Conservation (phyloP, 78 protist genomes). For the Diacronema lutheri region DNA sequence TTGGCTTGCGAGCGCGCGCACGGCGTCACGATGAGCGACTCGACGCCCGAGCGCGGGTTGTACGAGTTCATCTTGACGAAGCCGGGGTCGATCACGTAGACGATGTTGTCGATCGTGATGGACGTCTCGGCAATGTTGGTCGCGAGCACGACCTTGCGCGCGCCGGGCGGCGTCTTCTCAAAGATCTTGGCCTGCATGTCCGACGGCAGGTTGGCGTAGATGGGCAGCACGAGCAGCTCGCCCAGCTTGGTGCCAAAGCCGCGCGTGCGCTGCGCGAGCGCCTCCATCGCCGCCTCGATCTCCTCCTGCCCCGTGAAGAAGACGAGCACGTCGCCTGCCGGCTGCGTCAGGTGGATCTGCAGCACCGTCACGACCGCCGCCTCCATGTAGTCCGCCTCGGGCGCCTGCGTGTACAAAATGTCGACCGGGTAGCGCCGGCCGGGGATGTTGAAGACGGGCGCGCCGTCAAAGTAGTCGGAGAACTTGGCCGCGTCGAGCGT, state of each 20-base stretch:
- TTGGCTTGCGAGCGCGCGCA: slow-evolving; percentile 82
- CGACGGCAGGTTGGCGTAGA: slow-evolving; percentile 94
- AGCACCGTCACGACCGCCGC: slow-evolving; percentile 89
- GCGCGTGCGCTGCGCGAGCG: slow-evolving; percentile 63
- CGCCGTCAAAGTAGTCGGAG: slow-evolving; percentile 84
- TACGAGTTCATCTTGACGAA: slow-evolving; percentile 85
- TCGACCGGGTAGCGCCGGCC: slow-evolving; percentile 92
- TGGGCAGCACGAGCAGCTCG: slow-evolving; percentile 88
- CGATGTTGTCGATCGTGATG: slow-evolving; percentile 88
- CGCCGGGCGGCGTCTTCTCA: slow-evolving; percentile 89
- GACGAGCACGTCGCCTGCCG: slow-evolving; percentile 84
- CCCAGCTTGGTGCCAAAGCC: slow-evolving; percentile 79
- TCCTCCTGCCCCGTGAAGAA: slow-evolving; percentile 98
- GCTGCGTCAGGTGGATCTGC: slow-evolving; percentile 94
- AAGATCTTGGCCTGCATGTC: slow-evolving; percentile 81
- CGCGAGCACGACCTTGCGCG: slow-evolving; percentile 96
- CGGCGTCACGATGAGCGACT: slow-evolving; percentile 94
- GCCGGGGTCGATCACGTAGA: slow-evolving; percentile 96
- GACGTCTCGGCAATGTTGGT: slow-evolving; percentile 98
- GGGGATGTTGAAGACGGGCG: slow-evolving; percentile 76
- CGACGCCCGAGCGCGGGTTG: slow-evolving; percentile 93
- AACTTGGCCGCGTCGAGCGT: slow-evolving; percentile 97
- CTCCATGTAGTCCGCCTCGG: slow-evolving; percentile 95
- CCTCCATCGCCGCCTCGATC: slow-evolving; percentile 81
- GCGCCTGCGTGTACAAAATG: slow-evolving; percentile 87